Base-by-base conservation (phyloP, 1,139 yeast genomes). In the Pichia sp. region DNA sequence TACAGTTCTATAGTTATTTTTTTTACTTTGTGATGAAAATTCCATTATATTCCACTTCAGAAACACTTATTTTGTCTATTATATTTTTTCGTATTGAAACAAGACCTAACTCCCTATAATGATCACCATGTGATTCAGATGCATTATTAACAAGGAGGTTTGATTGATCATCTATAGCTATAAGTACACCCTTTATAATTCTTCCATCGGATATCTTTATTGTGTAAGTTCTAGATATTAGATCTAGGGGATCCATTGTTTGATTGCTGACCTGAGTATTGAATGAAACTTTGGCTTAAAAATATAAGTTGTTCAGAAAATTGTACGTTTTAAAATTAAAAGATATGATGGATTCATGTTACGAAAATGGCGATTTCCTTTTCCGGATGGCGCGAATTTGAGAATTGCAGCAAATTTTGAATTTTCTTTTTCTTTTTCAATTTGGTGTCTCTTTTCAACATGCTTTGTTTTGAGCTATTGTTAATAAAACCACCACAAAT, bases 151-250 rank as follows among this genome's bases (percentile, higher is more conserved):
- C 52, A 4, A 72, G 57, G 7, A 72, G 49, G 52, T 71, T 72
- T 3, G 71, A 66, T 51, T 69, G 70, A 52, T 70, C 72, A 58
- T 72, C 76, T 3, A 71, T 58, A 0, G 75, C 71, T 7, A 71
- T 59, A 4, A 72, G 57, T 0, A 63, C 53, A 0, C 76, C 76
- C 0, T 55, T 46, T 10, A 71, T 50, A 0, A 47, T 49, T 22
- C 74, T 53, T 0, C 68, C 66, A 47, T 71, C 74, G 2, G 36
- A 57, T 16, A 69, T 61, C 3, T 59, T 51, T 30, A 72, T 53
- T 19, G 57, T 48, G 53, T 59, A 63, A 2, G 59, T 58, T 28
- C 58, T 57, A 0, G 70, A 63, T 9, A 67, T 65, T 9, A 64
- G 58, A 46, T 67, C 69, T 9, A 58, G 41, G 5, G 69, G 63